phyloP scores from a whole-genome alignment of 306 rosid genomes.

The Hylodesmum podocarpum region DNA sequence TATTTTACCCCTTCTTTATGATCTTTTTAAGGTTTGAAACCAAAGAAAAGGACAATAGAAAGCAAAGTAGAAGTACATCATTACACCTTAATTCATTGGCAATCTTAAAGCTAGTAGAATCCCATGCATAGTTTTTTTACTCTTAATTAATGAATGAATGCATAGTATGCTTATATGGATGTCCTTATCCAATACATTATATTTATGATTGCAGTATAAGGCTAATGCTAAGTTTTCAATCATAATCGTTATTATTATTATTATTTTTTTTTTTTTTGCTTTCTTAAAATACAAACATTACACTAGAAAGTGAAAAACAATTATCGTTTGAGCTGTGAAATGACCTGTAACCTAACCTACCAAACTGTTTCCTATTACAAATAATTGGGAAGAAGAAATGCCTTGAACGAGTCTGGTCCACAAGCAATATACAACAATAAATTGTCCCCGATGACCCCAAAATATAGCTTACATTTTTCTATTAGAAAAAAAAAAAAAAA shows the following conservation, averaged over 20 bases:
- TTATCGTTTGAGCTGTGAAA: not conserved
- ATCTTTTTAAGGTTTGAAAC: constrained; percentile 12
- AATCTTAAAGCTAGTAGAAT: not conserved
- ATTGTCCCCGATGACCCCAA: not conserved
- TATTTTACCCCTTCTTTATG: not conserved
- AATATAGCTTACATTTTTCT: not conserved
- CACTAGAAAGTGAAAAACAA: not conserved
- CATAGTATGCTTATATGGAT: not conserved
- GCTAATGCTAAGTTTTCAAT: not conserved
- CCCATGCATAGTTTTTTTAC: not conserved
- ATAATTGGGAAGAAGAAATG: constrained; percentile 1
- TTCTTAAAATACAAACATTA: not conserved
- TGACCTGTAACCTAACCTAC: constrained; percentile 7
- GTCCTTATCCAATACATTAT: constrained; percentile 6
- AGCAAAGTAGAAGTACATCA: not conserved
- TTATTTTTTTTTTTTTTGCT: no score
- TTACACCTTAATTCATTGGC: not conserved
- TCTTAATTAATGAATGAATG: constrained; percentile 1
- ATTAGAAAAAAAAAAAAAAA: no score
- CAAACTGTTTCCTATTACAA: not conserved
- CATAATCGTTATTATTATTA: not conserved
- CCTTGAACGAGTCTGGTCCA: not conserved
- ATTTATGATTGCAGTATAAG: not conserved
- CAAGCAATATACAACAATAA: not conserved
- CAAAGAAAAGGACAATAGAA: not conserved